A percentile compares a stretch with the other conserved stretches of the same genome.
Evolutionary conservation across 2,329 filamentous ascomycete genomes (phyloP).

Genomic region (Ceratocystis eucalypticola): DNA sequence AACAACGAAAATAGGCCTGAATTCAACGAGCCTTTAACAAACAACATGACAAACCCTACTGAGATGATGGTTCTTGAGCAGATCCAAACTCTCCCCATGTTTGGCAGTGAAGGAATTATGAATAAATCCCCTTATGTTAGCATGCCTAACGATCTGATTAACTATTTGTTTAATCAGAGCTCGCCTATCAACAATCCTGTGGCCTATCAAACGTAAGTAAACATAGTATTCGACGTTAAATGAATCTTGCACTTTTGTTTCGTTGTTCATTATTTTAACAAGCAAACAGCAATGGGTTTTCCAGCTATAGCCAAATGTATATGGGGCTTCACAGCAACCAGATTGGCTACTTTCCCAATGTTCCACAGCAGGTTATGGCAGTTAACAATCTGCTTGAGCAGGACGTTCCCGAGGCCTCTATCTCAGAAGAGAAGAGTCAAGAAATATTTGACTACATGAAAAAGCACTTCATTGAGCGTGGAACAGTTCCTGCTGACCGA

Average conservation of each 20-base stretch:
- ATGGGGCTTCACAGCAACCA: constrained; percentile 24
- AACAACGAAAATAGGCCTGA: constrained; percentile 3
- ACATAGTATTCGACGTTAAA: not conserved
- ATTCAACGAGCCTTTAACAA: constrained; percentile 11
- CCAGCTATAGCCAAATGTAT: constrained; percentile 19
- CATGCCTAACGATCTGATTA: constrained; percentile 76
- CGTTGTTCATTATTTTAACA: not conserved
- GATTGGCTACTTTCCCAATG: constrained; percentile 44
- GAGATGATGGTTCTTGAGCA: constrained; percentile 50
- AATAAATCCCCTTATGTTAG: constrained; percentile 74
- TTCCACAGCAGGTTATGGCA: constrained; percentile 70
- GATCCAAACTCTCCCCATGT: constrained; percentile 67
- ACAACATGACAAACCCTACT: constrained; percentile 21
- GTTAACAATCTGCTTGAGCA: constrained; percentile 76
- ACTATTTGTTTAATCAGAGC: constrained; percentile 58
- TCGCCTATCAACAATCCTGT: constrained; percentile 22
- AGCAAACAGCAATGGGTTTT: constrained; percentile 13
- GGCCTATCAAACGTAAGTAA: constrained; percentile 21
- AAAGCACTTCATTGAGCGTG: constrained; percentile 65
- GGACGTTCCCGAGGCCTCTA: constrained; percentile 60
- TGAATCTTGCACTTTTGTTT: not conserved
- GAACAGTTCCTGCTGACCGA: constrained; percentile 38
- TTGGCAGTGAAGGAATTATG: constrained; percentile 63
- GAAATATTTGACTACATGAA: constrained; percentile 73
- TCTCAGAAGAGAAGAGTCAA: constrained; percentile 78